Conservation (phyloP, 164 flowering plant genomes). For the Nymphaea thermarum region DNA sequence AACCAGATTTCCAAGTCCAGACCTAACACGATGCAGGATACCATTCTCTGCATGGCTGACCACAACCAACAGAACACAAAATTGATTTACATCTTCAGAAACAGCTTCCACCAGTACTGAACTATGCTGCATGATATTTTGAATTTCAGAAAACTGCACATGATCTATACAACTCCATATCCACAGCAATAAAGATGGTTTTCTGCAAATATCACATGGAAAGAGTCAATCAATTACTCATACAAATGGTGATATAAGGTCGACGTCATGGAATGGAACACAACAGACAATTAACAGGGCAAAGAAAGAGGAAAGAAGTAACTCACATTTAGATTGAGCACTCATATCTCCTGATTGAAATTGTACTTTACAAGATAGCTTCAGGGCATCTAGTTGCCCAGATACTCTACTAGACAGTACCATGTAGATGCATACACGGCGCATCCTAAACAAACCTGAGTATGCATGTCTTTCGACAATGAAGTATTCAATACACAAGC, state of each 20-base stretch:
- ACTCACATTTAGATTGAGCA: slow-evolving; percentile 28
- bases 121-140: slow-evolving; percentile 8
- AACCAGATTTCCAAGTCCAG: neutral
- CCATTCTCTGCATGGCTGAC: neutral
- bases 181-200: slow-evolving; percentile 11
- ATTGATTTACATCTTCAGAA: slow-evolving; percentile 26
- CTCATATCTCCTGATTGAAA: slow-evolving; percentile 13
- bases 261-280: neutral
- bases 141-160: slow-evolving; percentile 8
- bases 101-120: slow-evolving; percentile 13
- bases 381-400: neutral
- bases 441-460: slow-evolving; percentile 9
- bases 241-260: neutral
- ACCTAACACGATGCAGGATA: neutral
- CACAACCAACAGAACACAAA: slow-evolving; percentile 5
- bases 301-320: neutral
- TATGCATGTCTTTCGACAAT: slow-evolving; percentile 12
- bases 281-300: neutral
- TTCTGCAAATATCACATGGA: slow-evolving; percentile 11
- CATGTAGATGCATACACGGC: slow-evolving; percentile 14
- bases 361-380: neutral
- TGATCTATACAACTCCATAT: slow-evolving; percentile 14
- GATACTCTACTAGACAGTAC: slow-evolving; percentile 8
- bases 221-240: neutral
- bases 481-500: slow-evolving; percentile 13